Percentiles rank a stretch among this genome's conserved stretches.
Conservation (phyloP, 352 stramenopile species). For the Globisporangium canariense region DNA sequence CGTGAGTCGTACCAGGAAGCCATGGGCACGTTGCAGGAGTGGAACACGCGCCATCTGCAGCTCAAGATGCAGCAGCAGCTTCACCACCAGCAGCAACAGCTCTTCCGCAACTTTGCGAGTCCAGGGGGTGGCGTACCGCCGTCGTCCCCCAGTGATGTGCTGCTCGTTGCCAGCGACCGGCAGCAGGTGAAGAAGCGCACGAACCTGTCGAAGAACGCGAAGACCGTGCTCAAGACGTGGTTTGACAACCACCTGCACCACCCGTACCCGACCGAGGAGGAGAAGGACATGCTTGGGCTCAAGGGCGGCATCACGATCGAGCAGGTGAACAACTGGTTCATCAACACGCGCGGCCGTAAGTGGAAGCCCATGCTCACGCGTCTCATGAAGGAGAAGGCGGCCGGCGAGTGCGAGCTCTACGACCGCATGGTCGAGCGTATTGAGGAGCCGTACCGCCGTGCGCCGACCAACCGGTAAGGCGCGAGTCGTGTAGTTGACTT, state of each 20-base stretch:
- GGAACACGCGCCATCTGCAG: constrained; percentile 26
- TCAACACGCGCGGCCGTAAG: constrained; percentile 82
- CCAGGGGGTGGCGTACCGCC: background rate
- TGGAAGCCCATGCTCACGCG: constrained; percentile 82
- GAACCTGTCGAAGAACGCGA: constrained; percentile 72
- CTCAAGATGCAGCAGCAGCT: constrained; percentile 24
- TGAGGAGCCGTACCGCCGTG: constrained; percentile 65
- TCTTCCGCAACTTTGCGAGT: background rate
- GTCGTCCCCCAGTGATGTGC: constrained; percentile 1
- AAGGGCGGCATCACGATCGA: constrained; percentile 78
- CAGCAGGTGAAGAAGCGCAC: constrained; percentile 60
- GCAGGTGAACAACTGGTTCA: constrained; percentile 90
- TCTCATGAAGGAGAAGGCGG: constrained; percentile 66
- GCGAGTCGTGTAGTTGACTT: background rate
- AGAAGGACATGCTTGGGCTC: constrained; percentile 67
- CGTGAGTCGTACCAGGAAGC: constrained; percentile 27
- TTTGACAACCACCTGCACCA: constrained; percentile 84
- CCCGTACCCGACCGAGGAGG: constrained; percentile 81
- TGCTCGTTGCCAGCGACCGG: background rate
- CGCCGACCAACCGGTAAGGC: constrained; percentile 18
- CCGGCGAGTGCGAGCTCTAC: constrained; percentile 54
- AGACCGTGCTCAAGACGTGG: constrained; percentile 72
- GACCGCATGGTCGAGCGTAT: constrained; percentile 81
- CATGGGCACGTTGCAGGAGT: constrained; percentile 28
- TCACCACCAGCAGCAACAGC: constrained; percentile 10